Conservation (phyloP, 2,329 filamentous ascomycete species). For the Colletotrichum kahawae region DNA sequence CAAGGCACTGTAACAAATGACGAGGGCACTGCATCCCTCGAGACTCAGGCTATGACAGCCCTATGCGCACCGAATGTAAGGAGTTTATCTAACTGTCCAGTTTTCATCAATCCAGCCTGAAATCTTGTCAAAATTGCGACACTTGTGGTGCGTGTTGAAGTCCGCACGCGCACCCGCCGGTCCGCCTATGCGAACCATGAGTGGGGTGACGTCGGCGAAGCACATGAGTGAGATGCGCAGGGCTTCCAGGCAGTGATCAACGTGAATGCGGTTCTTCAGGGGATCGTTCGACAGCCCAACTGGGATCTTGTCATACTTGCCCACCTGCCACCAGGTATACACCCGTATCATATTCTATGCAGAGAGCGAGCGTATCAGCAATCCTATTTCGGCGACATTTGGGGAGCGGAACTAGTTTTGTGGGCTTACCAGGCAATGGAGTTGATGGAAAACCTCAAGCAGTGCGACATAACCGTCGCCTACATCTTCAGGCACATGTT, state of each 20-base stretch:
- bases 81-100: not conserved
- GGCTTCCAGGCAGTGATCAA: slow-evolving; percentile 23
- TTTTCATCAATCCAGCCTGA: slow-evolving; percentile 21
- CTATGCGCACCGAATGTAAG: not conserved
- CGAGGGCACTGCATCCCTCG: not conserved
- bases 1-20: not conserved
- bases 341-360: slow-evolving; percentile 20
- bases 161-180: slow-evolving; percentile 7
- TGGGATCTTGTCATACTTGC: slow-evolving; percentile 7
- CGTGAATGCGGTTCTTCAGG: slow-evolving; percentile 18
- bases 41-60: not conserved
- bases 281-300: slow-evolving; percentile 2
- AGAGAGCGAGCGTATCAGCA: not conserved
- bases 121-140: slow-evolving; percentile 23
- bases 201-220: slow-evolving; percentile 21
- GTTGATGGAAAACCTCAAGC: slow-evolving; percentile 23
- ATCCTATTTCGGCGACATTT: not conserved
- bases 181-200: slow-evolving; percentile 7
- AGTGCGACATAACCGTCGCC: slow-evolving; percentile 8
- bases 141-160: slow-evolving; percentile 24
- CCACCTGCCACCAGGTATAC: slow-evolving; percentile 16
- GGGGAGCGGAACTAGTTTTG: not conserved
- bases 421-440: slow-evolving; percentile 19
- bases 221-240: slow-evolving; percentile 24
- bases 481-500: not conserved